Conservation (phyloP, 164 flowering plant species). For the Tinospora cordifolia region DNA sequence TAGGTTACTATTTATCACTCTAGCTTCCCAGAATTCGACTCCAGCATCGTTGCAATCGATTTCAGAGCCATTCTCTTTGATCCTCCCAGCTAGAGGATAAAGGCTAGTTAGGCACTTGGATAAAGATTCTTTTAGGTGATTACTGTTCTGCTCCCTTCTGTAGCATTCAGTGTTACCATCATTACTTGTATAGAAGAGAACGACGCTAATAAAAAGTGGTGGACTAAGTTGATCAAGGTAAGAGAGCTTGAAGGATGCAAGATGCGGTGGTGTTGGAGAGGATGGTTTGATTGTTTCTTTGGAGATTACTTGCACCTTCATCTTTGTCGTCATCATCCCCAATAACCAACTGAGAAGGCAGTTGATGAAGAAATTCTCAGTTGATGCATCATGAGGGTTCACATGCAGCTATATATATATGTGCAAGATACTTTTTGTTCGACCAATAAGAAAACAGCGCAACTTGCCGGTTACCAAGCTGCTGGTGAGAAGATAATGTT, state of each 20-base stretch:
- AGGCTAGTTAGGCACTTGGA: neutral
- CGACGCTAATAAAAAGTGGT: slow-evolving; percentile 6
- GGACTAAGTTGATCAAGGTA: slow-evolving; percentile 12
- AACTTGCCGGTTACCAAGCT: too few relatives aligned
- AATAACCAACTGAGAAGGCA: too few relatives aligned
- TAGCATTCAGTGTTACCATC: neutral
- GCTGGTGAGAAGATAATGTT: too few relatives aligned
- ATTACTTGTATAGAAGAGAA: slow-evolving; percentile 9
- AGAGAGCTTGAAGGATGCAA: slow-evolving; percentile 11
- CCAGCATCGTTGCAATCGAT: slow-evolving; percentile 4
- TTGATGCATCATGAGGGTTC: too few relatives aligned
- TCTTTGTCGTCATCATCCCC: neutral
- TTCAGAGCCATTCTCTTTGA: neutral
- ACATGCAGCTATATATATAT: too few relatives aligned
- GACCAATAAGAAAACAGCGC: too few relatives aligned
- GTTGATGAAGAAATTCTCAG: too few relatives aligned
- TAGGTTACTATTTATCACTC: slow-evolving; percentile 1
- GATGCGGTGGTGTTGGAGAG: slow-evolving; percentile 24
- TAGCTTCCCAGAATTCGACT: slow-evolving; percentile 1
- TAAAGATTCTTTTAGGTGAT: neutral
- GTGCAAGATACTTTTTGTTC: too few relatives aligned
- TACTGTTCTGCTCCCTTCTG: neutral
- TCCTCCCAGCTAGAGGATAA: slow-evolving; percentile 2
- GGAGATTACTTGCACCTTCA: slow-evolving; percentile 11
- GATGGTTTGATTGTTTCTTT: slow-evolving; percentile 19